These are phyloP conservation scores for Plasmodium cynomolgi DNA, from an alignment of 169 alveolate species.

Conservation along the genomic window DNA sequence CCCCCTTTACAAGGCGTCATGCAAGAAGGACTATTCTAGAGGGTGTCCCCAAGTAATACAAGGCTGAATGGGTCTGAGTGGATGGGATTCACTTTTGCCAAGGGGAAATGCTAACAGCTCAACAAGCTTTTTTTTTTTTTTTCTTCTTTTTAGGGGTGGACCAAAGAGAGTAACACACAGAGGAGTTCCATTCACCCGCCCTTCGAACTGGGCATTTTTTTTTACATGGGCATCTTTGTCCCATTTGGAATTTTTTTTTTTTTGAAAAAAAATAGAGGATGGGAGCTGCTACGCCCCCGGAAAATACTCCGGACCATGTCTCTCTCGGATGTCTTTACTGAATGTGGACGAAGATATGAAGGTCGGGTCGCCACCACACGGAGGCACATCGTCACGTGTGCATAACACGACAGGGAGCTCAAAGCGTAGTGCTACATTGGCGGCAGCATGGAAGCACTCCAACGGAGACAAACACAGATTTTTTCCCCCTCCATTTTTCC, in stretches of 20 bases:
- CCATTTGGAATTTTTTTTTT: background rate
- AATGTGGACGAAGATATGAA: constrained; percentile 62
- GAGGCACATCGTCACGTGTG: background rate
- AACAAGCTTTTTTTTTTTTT: background rate
- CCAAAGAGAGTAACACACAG: constrained; percentile 28
- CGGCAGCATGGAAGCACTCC: background rate
- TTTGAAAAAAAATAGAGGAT: background rate
- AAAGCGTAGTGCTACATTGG: background rate
- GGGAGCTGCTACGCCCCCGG: constrained; percentile 52
- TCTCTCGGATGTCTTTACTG: constrained; percentile 41
- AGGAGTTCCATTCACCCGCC: background rate
- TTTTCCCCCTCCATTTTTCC: background rate
- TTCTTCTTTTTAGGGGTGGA: constrained; percentile 46
- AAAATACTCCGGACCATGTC: constrained; percentile 63
- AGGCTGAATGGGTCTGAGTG: background rate
- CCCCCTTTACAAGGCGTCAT: constrained; percentile 16
- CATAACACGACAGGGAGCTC: background rate
- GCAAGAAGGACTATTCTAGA: constrained; percentile 59
- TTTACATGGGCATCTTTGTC: background rate
- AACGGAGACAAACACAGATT: background rate
- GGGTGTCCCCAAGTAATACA: constrained; percentile 53
- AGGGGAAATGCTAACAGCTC: background rate
- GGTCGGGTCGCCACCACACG: constrained; percentile 1
- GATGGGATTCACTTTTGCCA: background rate
- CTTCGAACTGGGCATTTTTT: background rate